Evolutionary conservation across 2,329 filamentous ascomycete genomes (phyloP), one percentile per base, ranked within the genome.

Genomic region (Lachnellula arida): DNA sequence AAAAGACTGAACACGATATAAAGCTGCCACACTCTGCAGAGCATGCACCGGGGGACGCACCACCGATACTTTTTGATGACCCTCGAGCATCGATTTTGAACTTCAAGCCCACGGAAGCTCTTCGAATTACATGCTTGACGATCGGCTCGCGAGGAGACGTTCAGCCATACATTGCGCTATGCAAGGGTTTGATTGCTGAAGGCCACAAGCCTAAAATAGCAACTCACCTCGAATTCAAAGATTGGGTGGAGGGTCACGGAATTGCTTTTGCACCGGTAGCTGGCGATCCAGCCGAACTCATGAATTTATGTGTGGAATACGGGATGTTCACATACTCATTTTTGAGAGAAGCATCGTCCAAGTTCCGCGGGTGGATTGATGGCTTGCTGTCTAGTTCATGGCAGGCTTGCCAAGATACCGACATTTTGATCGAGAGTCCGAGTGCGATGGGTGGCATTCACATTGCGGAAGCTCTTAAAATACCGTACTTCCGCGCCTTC

Each of bases 401-500:
- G 85, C 73, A 75, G 44, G 91, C 91, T 1, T 97, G 93, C 67
- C 84, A 96, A 71, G 88, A 86, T 23, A 88, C 88, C 1, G 93
- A 99, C 70, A 76, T 99, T 34, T 78, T 99, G 40, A 96, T 99
- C 58, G 94, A 99, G 71, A 96, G 90, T 47, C 94, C 94, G 0
- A 96, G 90, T 55, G 91, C 94, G 14, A 99, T 99, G 94, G 91
- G 88, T 0, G 94, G 94, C 25, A 96, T 99, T 53, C 94, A 99
- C 71, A 96, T 99, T 63, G 94, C 94, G 1, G 94, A 99, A 74
- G 91, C 91, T 23, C 79, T 99, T 2, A 80, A 84, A 14, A 95
- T 99, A 46, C 94, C 94, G 0, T 99, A 99, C 72, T 97, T 97
- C 76, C 85, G 94, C 54, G 93, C 92, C 0, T 99, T 99, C 70